Evolutionary conservation across 2,329 filamentous ascomycete species (phyloP), one percentile per base, ranked within the genome.

Genomic region (Cladophialophora exuberans): DNA sequence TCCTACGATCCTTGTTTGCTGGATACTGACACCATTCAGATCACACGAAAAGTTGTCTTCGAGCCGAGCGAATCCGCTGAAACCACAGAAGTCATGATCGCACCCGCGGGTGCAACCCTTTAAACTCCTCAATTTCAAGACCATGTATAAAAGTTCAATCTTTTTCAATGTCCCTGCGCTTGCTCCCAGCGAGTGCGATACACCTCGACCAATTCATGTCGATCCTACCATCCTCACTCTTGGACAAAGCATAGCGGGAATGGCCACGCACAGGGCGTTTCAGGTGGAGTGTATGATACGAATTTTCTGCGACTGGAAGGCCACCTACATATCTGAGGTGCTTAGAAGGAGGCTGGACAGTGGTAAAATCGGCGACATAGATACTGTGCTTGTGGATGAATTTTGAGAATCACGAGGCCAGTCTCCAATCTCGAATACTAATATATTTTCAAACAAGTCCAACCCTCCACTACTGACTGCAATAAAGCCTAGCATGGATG

Each of bases 21-120:
- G 62, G 52, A 62, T 54, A 56, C 69, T 55, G 15, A 28, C 28
- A 11, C 15, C 26, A 30, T 31, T 36, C 56, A 82, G 79, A 72
- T 82, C 44, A 74, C 75, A 52, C 75, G 78, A 64, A 81, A 79
- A 65, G 73, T 77, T 30, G 59, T 81, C 47, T 76, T 81, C 61
- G 80, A 74, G 52, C 43, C 53, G 25, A 28, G 35, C 23, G 54
- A 67, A 68, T 60, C 47, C 11, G 48, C 52, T 10, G 57, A 57
- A 26, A 25, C 41, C n/a, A 39, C 17, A 43, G 44, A 31, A 35
- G 28, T 45, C 11, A 52, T 39, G 17, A 39, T 43, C 35, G 28
- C 42, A 26, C 42, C 57, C 18, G 30, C 52, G 13, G 23, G 43
- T 26, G 43, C 46, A 4, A 44, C 18, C 36, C 46, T 49, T 39